Conservation (phyloP, 129 eudicot species). For the Logfia minima region DNA sequence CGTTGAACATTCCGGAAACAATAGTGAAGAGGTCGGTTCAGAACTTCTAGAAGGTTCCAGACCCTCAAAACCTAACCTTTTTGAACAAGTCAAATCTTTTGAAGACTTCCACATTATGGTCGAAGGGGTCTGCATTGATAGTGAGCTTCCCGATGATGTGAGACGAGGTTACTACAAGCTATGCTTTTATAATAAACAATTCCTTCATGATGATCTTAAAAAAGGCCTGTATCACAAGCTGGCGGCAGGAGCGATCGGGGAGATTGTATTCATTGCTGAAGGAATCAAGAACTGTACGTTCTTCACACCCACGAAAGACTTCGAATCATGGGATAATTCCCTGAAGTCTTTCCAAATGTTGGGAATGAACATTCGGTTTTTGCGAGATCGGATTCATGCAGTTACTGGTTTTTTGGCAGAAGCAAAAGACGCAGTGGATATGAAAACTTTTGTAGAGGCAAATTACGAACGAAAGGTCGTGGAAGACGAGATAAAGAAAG, state of each 20-base stretch:
- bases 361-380: slow-evolving; percentile 69
- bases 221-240: slow-evolving; percentile 47
- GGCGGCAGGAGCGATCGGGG: slow-evolving; percentile 53
- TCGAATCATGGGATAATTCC: slow-evolving; percentile 60
- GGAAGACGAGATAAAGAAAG: slow-evolving; percentile 45
- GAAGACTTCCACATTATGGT: slow-evolving; percentile 53
- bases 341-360: slow-evolving; percentile 56
- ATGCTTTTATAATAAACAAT: slow-evolving; percentile 47
- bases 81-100: slow-evolving; percentile 47
- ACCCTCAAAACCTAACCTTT: background rate
- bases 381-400: slow-evolving; percentile 42
- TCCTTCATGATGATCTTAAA: slow-evolving; percentile 56
- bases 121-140: slow-evolving; percentile 58
- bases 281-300: slow-evolving; percentile 54
- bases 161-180: slow-evolving; percentile 61
- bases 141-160: slow-evolving; percentile 53
- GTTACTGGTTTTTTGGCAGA: slow-evolving; percentile 43
- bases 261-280: slow-evolving; percentile 52
- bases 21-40: slow-evolving; percentile 21
- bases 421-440: slow-evolving; percentile 34
- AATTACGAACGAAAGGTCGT: slow-evolving; percentile 28
- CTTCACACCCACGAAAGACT: slow-evolving; percentile 43
- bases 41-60: slow-evolving; percentile 28
- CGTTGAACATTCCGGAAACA: slow-evolving; percentile 45
- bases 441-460: slow-evolving; percentile 46